Percentiles rank a stretch among this genome's conserved stretches.
Conservation (phyloP, 2,329 filamentous ascomycete genomes). For the Scleromitrula shiraiana region DNA sequence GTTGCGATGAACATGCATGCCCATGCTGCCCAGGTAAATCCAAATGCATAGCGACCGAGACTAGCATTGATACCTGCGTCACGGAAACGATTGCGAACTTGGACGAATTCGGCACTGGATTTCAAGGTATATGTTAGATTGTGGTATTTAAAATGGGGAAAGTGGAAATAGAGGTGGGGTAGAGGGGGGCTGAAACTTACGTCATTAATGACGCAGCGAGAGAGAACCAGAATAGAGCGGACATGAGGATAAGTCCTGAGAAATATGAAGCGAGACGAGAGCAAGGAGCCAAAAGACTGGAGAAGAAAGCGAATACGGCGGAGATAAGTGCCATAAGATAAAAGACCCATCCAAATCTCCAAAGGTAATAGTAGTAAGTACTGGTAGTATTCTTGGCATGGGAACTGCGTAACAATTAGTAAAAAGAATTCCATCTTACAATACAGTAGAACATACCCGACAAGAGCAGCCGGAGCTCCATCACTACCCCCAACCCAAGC, state of each 20-base stretch:
- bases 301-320: slow-evolving; percentile 57
- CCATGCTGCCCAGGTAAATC: slow-evolving; percentile 68
- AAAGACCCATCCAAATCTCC: slow-evolving; percentile 89
- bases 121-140: no score
- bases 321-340: slow-evolving; percentile 81
- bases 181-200: slow-evolving; percentile 37
- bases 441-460: slow-evolving; percentile 35
- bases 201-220: slow-evolving; percentile 67
- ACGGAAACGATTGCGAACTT: slow-evolving; percentile 60
- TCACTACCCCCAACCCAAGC: slow-evolving; percentile 52
- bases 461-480: slow-evolving; percentile 46
- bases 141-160: no score
- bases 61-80: slow-evolving; percentile 45
- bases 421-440: not conserved
- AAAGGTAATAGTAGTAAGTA: slow-evolving; percentile 67
- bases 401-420: slow-evolving; percentile 32
- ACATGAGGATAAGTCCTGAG: slow-evolving; percentile 47
- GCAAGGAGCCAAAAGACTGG: slow-evolving; percentile 60
- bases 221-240: slow-evolving; percentile 62
- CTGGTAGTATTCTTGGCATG: slow-evolving; percentile 49
- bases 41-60: slow-evolving; percentile 63
- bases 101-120: slow-evolving; percentile 58
- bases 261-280: slow-evolving; percentile 63
- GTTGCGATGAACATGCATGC: slow-evolving; percentile 57
- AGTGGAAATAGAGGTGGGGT: not conserved